phyloP scores from a whole-genome alignment of 2,329 filamentous ascomycete species.

The Aspergillus transmontanensis region DNA sequence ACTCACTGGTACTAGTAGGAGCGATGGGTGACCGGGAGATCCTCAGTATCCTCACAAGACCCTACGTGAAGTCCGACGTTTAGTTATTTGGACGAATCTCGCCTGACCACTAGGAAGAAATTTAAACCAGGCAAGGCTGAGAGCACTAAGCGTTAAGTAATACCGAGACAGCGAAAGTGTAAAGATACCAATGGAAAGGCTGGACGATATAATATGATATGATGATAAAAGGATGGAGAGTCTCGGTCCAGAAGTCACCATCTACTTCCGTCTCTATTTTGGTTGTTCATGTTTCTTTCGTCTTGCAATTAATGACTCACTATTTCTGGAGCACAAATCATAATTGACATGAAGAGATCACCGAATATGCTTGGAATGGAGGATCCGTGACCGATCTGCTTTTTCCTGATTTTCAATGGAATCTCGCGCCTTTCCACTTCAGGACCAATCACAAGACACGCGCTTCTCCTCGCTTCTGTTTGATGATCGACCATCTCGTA shows the following conservation, averaged over 20 bases:
- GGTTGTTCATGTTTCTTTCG: background rate
- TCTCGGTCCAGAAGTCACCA: background rate
- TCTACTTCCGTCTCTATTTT: background rate
- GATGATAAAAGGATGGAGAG: background rate
- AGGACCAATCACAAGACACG: constrained; percentile 24
- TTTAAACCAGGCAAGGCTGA: background rate
- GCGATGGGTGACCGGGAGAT: background rate
- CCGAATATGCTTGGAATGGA: background rate
- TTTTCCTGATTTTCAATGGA: constrained; percentile 8
- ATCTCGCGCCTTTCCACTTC: constrained; percentile 18
- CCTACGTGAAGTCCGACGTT: background rate
- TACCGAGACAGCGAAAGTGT: background rate
- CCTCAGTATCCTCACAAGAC: background rate
- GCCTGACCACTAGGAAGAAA: background rate
- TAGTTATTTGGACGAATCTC: background rate
- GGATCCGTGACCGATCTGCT: background rate
- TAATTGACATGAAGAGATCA: background rate
- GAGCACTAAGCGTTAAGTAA: background rate
- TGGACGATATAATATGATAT: background rate
- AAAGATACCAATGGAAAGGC: background rate
- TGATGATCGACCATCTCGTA: constrained; percentile 7
- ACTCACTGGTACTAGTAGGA: background rate
- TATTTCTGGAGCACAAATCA: background rate
- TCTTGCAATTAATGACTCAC: background rate
- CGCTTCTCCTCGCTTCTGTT: constrained; percentile 18